Percentiles rank a stretch among this genome's conserved stretches.
phyloP scores from a whole-genome alignment of 106 monocot genomes.

The Apostasia ramifera region DNA sequence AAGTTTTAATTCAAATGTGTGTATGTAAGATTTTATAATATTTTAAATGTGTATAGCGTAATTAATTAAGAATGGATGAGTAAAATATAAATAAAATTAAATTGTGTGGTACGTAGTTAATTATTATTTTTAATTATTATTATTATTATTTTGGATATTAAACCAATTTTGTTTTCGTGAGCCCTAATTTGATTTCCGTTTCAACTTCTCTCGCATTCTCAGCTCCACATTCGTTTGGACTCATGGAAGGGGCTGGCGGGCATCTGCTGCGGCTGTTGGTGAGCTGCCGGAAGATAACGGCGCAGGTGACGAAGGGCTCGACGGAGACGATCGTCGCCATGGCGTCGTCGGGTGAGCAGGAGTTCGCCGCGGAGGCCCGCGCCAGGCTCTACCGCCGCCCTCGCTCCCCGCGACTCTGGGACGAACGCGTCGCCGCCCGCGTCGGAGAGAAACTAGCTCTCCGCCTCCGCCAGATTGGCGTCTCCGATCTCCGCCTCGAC shows the following conservation, averaged over 20 bases:
- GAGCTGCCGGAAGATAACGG: slow-evolving; percentile 18
- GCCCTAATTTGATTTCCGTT: no score
- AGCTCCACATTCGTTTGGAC: not conserved
- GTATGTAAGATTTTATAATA: no score
- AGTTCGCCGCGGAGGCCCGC: slow-evolving; percentile 3
- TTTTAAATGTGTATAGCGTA: no score
- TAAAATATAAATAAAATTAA: no score
- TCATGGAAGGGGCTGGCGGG: not conserved
- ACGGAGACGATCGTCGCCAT: slow-evolving; percentile 16
- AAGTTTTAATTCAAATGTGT: no score
- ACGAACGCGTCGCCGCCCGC: slow-evolving; percentile 7
- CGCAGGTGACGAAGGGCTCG: slow-evolving; percentile 11
- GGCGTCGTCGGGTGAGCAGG: slow-evolving; percentile 15
- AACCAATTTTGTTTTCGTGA: no score
- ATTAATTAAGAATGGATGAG: no score
- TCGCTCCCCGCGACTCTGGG: slow-evolving; percentile 14
- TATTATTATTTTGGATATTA: no score
- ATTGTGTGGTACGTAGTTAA: no score
- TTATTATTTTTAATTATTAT: no score
- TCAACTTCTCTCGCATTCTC: no score
- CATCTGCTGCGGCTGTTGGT: slow-evolving; percentile 16
- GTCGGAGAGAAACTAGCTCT: slow-evolving; percentile 18
- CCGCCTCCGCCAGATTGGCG: slow-evolving; percentile 13
- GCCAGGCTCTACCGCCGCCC: slow-evolving; percentile 11
- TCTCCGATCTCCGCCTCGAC: slow-evolving; percentile 6